Base-by-base conservation (phyloP, 2,329 filamentous ascomycete genomes). In the Thelonectria discophora region DNA sequence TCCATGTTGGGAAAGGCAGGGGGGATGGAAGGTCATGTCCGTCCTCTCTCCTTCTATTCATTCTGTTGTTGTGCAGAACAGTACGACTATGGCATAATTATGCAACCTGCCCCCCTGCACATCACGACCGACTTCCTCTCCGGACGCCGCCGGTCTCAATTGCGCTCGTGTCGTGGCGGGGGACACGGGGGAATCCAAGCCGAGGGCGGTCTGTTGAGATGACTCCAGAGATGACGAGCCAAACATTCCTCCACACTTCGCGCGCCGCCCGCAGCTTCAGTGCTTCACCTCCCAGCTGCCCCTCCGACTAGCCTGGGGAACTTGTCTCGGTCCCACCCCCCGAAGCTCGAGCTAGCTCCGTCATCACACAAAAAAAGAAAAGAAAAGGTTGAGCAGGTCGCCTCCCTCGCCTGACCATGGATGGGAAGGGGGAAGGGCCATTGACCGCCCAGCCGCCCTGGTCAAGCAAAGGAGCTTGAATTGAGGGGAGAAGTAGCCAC, bases 141-240 rank as follows among this genome's bases (percentile, higher is more conserved):
- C 39, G 10, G 24, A 17, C 50, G 11, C 21, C 3, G 18, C 24
- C 49, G 37, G 18, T 30, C 18, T 18, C 50, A 42, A 24, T 32
- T 30, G 40, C 17, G 24, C 48, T 42, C 43, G 30, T 46, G 47
- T 42, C 43, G 30, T 46, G 47, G 47, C 34, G 45, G 21, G 30
- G 42, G 32, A 24, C 30, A 37, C 53, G 53, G 53, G 53, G 18
- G 42, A 39, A 39, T 10, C 42, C 20, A 47, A 43, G 53, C 53
- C 20, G 20, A 27, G 24, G 53, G 53, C 53, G 53, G 54, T 43
- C 30, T 57, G 54, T 57, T 57, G 54, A 57, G 46, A 32, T 11
- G 30, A 37, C 34, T 37, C 34, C 27, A 30, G 27, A 30, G 7
- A 30, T 37, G 46, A 42, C 18, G 43, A 47, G 24, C 54, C 54